A percentile compares a stretch with the other conserved stretches of the same genome.
Conservation (phyloP, 2,329 filamentous ascomycete genomes). For the Talaromyces amestolkiae region DNA sequence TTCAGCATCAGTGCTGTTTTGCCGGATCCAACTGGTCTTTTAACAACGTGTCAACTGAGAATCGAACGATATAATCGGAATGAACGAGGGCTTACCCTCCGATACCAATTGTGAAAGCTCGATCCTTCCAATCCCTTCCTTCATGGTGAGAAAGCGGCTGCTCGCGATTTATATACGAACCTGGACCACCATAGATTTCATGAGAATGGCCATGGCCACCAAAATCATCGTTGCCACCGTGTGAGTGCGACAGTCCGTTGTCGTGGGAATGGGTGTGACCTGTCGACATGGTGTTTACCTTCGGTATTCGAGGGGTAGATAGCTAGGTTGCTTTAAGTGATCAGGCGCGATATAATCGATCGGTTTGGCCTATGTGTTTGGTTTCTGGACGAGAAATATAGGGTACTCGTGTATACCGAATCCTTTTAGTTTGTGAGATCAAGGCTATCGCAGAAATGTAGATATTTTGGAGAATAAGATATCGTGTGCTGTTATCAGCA, state of each 20-base stretch:
- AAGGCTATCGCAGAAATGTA: background rate
- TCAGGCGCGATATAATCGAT: background rate
- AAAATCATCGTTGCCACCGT: slow-evolving; percentile 42
- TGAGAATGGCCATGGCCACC: slow-evolving; percentile 85
- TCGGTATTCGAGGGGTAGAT: background rate
- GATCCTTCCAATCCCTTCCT: slow-evolving; percentile 79
- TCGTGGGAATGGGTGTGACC: slow-evolving; percentile 31
- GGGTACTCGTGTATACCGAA: too few relatives aligned
- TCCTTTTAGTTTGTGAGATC: too few relatives aligned
- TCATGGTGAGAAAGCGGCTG: slow-evolving; percentile 77
- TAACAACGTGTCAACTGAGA: background rate
- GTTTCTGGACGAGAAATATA: background rate
- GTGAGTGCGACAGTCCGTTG: slow-evolving; percentile 37
- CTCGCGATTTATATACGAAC: slow-evolving; percentile 83
- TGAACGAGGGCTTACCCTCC: slow-evolving; percentile 66
- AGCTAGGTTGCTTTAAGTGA: background rate
- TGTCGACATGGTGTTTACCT: background rate
- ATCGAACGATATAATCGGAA: background rate
- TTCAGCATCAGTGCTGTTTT: slow-evolving; percentile 97
- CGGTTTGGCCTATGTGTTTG: background rate
- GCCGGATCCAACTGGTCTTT: slow-evolving; percentile 88
- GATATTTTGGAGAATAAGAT: too few relatives aligned
- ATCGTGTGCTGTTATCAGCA: too few relatives aligned
- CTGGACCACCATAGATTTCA: slow-evolving; percentile 90
- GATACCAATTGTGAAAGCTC: slow-evolving; percentile 96